Percentiles rank a stretch among this genome's conserved stretches.
These are phyloP conservation scores for Acmispon strigosus DNA, from an alignment of 306 rosid genomes.

Conservation along the genomic window DNA sequence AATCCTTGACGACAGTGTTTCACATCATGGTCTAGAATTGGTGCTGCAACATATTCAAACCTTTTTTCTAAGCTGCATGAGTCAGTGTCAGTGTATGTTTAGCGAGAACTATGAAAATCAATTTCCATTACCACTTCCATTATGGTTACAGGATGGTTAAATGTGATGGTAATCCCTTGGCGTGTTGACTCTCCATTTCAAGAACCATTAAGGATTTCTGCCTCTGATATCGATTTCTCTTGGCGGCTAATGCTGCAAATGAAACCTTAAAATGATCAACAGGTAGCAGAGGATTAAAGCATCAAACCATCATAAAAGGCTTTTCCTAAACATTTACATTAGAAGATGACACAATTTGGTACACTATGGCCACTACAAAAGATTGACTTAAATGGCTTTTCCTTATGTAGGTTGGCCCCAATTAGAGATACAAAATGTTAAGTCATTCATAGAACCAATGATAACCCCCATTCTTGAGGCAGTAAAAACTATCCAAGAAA, in stretches of 20 bases:
- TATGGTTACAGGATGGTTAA: slow-evolving; percentile 25
- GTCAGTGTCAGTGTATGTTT: slow-evolving; percentile 7
- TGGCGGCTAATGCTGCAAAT: slow-evolving; percentile 77
- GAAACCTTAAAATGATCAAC: slow-evolving; percentile 9
- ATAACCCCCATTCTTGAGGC: neutral
- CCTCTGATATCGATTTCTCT: slow-evolving; percentile 78
- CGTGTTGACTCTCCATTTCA: slow-evolving; percentile 98
- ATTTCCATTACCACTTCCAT: neutral
- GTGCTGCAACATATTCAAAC: slow-evolving; percentile 4
- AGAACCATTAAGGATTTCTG: slow-evolving; percentile 88
- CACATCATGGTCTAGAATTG: slow-evolving; percentile 16
- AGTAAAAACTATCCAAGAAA: neutral
- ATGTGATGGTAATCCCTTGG: slow-evolving; percentile 69
- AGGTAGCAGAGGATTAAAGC: neutral
- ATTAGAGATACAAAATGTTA: neutral
- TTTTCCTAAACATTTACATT: neutral
- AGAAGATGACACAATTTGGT: neutral
- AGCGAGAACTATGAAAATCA: slow-evolving; percentile 18
- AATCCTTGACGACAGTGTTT: slow-evolving; percentile 13
- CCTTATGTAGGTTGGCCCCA: neutral
- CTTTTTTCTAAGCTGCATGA: slow-evolving; percentile 8
- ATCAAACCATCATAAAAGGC: neutral
- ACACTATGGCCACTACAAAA: neutral
- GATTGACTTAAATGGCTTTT: neutral
- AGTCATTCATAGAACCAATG: neutral